Conservation (phyloP, 257 asterid genomes). For the Solanum chaucha region DNA sequence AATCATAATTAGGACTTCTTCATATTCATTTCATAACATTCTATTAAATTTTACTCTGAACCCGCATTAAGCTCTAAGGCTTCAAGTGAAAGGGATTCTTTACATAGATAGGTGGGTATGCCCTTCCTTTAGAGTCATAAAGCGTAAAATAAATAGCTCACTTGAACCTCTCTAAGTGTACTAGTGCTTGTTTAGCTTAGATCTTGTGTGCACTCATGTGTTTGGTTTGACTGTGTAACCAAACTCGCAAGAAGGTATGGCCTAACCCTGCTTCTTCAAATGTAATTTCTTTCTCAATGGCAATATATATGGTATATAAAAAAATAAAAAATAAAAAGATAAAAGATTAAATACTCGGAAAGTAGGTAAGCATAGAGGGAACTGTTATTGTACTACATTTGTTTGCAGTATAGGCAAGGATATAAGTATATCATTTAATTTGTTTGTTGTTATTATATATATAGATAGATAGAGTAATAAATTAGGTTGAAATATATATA, state of each 20-base stretch:
- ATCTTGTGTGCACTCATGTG: neutral
- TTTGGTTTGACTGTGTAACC: neutral
- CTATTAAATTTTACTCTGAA: too few relatives aligned
- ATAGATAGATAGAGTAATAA: neutral
- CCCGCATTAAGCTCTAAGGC: neutral
- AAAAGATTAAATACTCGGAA: neutral
- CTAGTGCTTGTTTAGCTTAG: neutral
- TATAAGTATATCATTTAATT: too few relatives aligned
- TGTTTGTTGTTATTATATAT: neutral
- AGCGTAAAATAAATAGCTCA: neutral
- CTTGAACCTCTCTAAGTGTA: too few relatives aligned
- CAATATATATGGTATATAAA: neutral
- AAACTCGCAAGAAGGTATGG: neutral
- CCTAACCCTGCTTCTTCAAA: neutral
- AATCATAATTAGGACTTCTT: neutral
- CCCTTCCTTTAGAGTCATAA: too few relatives aligned
- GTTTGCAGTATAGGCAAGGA: neutral
- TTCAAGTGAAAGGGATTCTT: neutral
- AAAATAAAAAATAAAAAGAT: too few relatives aligned
- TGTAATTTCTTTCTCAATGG: neutral
- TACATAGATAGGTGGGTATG: too few relatives aligned
- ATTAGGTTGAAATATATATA: too few relatives aligned
- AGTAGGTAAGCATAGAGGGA: neutral
- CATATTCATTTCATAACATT: neutral
- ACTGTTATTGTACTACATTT: neutral